Percentiles rank a stretch among this genome's conserved stretches.
phyloP scores from a whole-genome alignment of 345 rosid genomes.

The Camelina laxa region DNA sequence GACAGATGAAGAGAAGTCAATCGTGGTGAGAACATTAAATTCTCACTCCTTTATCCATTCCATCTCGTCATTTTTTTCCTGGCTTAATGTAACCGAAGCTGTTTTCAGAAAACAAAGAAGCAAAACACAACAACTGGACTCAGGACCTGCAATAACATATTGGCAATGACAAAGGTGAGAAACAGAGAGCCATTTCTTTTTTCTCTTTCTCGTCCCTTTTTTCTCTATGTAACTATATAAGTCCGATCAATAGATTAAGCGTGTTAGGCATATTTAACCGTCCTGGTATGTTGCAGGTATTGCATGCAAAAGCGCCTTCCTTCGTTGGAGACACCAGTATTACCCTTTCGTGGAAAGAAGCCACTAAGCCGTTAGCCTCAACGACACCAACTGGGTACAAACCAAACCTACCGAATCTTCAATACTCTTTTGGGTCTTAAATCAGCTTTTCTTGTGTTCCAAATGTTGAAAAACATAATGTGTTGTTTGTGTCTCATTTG shows the following conservation, averaged over 20 bases:
- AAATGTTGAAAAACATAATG: not conserved
- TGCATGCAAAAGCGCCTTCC: conserved; percentile 77
- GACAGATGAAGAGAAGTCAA: conserved; percentile 79
- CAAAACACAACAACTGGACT: conserved; percentile 78
- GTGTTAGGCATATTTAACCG: conserved; percentile 9
- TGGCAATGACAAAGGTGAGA: conserved; percentile 91
- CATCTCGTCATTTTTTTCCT: not conserved
- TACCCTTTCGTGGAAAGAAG: conserved; percentile 88
- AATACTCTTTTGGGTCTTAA: too few species aligned
- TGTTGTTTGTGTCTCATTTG: conserved; percentile 9
- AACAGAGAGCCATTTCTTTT: conserved; percentile 14
- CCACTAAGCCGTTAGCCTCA: conserved; percentile 57
- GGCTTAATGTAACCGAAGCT: not conserved
- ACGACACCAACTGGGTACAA: conserved; percentile 60
- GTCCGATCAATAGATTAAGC: not conserved
- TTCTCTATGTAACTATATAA: not conserved
- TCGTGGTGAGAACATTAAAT: conserved; percentile 57
- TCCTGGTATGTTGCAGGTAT: conserved; percentile 49
- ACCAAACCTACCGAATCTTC: not conserved
- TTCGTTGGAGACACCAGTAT: conserved; percentile 84
- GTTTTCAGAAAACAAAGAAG: conserved; percentile 75
- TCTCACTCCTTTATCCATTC: not conserved
- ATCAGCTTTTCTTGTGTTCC: conserved; percentile 4
- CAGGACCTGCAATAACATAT: conserved; percentile 87
- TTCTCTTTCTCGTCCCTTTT: not conserved